These are phyloP conservation scores for Abrus pulchellus DNA, from an alignment of 306 rosid species.

Conservation along the genomic window DNA sequence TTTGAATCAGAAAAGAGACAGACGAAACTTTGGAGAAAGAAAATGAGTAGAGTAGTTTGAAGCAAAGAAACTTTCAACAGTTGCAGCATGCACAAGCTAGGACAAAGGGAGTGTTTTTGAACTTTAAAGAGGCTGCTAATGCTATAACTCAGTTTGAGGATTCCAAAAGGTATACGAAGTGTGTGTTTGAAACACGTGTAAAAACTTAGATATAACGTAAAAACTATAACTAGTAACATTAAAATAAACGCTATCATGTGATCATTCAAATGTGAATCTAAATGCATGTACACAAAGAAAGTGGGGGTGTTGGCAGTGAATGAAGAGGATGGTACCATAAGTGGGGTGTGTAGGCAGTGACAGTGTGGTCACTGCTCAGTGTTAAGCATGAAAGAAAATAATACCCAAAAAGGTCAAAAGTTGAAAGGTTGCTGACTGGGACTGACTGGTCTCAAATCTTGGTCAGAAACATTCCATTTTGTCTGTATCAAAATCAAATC, in stretches of 20 bases:
- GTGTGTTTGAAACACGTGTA: too few species aligned
- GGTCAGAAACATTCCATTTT: slow-evolving; percentile 34
- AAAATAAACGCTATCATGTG: too few species aligned
- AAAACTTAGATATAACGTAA: too few species aligned
- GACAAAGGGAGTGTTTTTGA: slow-evolving; percentile 48
- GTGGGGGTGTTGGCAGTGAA: slow-evolving; percentile 26
- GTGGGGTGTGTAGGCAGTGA: not conserved
- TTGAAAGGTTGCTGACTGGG: slow-evolving; percentile 11
- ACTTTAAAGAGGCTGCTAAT: slow-evolving; percentile 20
- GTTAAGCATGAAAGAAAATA: slow-evolving; percentile 1
- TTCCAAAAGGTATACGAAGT: not conserved
- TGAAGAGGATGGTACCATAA: slow-evolving; percentile 23
- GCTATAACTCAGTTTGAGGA: slow-evolving; percentile 7
- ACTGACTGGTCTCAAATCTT: not conserved
- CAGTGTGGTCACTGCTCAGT: not conserved
- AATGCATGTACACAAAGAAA: not conserved
- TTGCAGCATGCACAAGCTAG: not conserved
- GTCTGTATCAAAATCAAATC: slow-evolving; percentile 4
- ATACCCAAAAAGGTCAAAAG: not conserved
- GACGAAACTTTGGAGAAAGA: not conserved
- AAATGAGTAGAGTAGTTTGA: not conserved
- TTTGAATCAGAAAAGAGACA: slow-evolving; percentile 21
- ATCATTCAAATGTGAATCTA: not conserved
- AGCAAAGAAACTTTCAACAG: slow-evolving; percentile 33
- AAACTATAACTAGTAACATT: too few species aligned